Conservation (phyloP, 1,284 basidiomycete species). For the Pulveroboletus sp. region DNA sequence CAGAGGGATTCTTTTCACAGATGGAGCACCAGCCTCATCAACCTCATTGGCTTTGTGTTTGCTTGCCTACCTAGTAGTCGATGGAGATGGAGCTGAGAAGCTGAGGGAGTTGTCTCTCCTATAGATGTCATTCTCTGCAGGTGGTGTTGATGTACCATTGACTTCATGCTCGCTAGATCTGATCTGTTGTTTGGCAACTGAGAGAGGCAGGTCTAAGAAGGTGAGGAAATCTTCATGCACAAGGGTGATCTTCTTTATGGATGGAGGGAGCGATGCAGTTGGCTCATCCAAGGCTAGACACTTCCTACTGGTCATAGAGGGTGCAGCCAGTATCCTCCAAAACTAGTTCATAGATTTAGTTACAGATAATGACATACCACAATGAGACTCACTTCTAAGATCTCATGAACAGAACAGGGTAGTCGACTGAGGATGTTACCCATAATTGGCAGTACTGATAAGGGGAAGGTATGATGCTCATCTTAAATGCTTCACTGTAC, state of each 20-base stretch:
- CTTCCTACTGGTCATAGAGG: neutral
- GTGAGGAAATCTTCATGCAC: no score
- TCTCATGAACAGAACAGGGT: neutral
- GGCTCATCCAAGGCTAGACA: neutral
- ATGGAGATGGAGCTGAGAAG: neutral
- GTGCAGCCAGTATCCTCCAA: neutral
- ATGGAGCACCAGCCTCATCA: neutral
- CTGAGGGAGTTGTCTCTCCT: no score
- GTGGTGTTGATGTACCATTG: neutral
- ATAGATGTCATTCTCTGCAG: no score
- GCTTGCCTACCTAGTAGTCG: neutral
- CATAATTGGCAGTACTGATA: neutral
- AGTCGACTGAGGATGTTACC: neutral
- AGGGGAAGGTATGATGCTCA: no score
- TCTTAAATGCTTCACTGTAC: no score
- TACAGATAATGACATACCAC: no score
- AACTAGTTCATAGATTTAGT: neutral
- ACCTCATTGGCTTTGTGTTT: neutral
- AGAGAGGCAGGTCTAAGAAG: no score
- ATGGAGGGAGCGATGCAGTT: neutral
- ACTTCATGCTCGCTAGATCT: no score
- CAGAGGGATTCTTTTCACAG: neutral
- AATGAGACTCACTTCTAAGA: neutral
- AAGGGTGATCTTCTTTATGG: neutral
- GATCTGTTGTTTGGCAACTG: no score